Percentiles rank a stretch among this genome's conserved stretches.
These are phyloP conservation scores for Trichosporon sp. DNA, from an alignment of 1,284 basidiomycete genomes.

Conservation along the genomic window DNA sequence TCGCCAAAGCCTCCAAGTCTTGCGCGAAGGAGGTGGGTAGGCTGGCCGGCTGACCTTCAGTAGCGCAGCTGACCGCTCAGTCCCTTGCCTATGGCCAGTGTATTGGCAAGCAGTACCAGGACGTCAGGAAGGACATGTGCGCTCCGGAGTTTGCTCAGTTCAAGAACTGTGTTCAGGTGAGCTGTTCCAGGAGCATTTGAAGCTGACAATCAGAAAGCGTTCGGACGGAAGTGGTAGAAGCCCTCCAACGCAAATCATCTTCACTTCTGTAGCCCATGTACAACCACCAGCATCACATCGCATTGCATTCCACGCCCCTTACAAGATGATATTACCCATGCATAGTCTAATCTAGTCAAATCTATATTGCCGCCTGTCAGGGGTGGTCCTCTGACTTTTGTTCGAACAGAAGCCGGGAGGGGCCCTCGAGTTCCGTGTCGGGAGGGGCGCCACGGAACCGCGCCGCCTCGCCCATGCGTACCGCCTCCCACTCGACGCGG, in stretches of 20 bases:
- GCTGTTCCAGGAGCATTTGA: conserved; percentile 9
- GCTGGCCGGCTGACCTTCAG: neutral
- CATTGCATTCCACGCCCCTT: neutral
- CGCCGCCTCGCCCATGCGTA: conserved; percentile 55
- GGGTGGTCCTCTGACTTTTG: conserved; percentile 15
- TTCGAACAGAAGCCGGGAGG: conserved; percentile 20
- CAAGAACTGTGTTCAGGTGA: conserved; percentile 51
- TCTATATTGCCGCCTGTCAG: neutral
- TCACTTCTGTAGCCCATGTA: neutral
- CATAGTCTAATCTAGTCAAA: conserved; percentile 11
- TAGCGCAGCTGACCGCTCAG: conserved; percentile 26
- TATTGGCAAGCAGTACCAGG: conserved; percentile 49
- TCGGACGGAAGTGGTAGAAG: conserved; percentile 46
- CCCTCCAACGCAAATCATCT: too few relatives aligned
- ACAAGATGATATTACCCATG: conserved; percentile 7
- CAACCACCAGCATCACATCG: neutral
- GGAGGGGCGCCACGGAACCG: conserved; percentile 19
- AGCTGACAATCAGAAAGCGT: conserved; percentile 31
- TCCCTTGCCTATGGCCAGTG: conserved; percentile 51
- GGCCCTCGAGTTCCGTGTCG: conserved; percentile 5
- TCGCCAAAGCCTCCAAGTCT: conserved; percentile 40
- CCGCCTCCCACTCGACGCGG: conserved; percentile 90
- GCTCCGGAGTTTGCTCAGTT: conserved; percentile 50
- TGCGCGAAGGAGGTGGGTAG: conserved; percentile 43
- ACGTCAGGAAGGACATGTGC: conserved; percentile 51